These are phyloP conservation scores for Venturiaceae sp. DNA, from an alignment of 2,329 filamentous ascomycete genomes.

Conservation along the genomic window DNA sequence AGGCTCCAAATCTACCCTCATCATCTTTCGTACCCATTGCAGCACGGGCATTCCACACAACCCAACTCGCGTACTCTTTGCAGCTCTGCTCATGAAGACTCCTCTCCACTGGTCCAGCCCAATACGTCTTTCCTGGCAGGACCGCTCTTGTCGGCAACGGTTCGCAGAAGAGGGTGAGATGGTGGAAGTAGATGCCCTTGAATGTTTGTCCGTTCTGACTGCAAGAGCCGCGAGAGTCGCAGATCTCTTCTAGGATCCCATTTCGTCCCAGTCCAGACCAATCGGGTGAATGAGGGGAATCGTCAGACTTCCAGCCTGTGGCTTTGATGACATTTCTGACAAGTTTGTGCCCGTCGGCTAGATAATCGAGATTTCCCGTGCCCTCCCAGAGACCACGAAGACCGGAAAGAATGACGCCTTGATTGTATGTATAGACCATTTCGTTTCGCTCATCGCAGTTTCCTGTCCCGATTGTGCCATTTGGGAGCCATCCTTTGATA, in stretches of 20 bases:
- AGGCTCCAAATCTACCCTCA: conserved; percentile 68
- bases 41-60: conserved; percentile 67
- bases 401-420: conserved; percentile 79
- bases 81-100: conserved; percentile 51
- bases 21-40: conserved; percentile 60
- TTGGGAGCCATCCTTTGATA: conserved; percentile 51
- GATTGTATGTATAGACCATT: conserved; percentile 94
- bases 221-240: conserved; percentile 65
- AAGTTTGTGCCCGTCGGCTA: conserved; percentile 71
- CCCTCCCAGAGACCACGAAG: conserved; percentile 70
- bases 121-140: conserved; percentile 33
- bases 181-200: conserved; percentile 93
- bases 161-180: conserved; percentile 69
- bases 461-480: conserved; percentile 52
- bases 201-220: conserved; percentile 82
- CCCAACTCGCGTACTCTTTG: conserved; percentile 58
- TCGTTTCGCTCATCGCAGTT: conserved; percentile 73
- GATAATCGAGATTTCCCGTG: conserved; percentile 61
- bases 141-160: conserved; percentile 42
- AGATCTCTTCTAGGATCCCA: conserved; percentile 76
- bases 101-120: conserved; percentile 19
- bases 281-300: background rate
- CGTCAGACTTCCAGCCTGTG: conserved; percentile 57
- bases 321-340: conserved; percentile 64
- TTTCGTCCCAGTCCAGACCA: conserved; percentile 43